Percentiles rank a stretch among this genome's conserved stretches.
Evolutionary conservation across 768 basidiomycete species (phyloP).

Genomic region (Trametes sanguinea): DNA sequence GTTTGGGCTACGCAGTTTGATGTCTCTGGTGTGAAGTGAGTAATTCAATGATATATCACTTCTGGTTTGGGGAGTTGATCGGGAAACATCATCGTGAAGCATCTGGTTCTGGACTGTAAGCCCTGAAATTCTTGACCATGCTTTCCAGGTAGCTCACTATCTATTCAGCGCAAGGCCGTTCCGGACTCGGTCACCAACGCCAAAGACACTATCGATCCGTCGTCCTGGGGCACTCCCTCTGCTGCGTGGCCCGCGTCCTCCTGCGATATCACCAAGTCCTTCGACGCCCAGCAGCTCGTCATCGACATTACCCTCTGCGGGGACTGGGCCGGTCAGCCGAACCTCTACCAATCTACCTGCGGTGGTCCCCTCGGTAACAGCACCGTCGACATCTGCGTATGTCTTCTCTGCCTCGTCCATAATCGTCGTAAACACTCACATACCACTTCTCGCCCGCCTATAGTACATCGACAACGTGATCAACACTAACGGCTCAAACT

Average conservation of each 20-base stretch:
- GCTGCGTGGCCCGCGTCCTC: conserved; percentile 40
- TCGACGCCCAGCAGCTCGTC: conserved; percentile 50
- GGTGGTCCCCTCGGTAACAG: conserved; percentile 34
- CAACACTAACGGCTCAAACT: conserved; percentile 44
- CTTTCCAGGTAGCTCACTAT: neutral
- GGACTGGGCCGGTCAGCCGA: conserved; percentile 51
- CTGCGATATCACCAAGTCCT: conserved; percentile 47
- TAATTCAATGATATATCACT: too few species aligned
- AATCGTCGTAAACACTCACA: too few species aligned
- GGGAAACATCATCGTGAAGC: too few species aligned
- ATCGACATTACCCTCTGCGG: conserved; percentile 61
- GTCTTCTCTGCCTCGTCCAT: too few species aligned
- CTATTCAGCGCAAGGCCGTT: conserved; percentile 35
- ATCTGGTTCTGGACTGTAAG: conserved; percentile 52
- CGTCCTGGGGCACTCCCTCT: conserved; percentile 49
- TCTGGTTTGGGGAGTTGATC: too few species aligned
- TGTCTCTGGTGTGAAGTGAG: conserved; percentile 48
- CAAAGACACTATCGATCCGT: conserved; percentile 36
- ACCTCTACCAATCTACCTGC: conserved; percentile 47
- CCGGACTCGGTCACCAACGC: conserved; percentile 29
- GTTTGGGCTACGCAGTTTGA: conserved; percentile 74
- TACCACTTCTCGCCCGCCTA: too few species aligned
- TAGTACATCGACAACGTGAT: conserved; percentile 52
- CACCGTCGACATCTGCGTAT: conserved; percentile 38
- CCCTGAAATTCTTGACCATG: neutral